Conservation (phyloP, 2,329 filamentous ascomycete genomes). For the Penicillium vulpinum region DNA sequence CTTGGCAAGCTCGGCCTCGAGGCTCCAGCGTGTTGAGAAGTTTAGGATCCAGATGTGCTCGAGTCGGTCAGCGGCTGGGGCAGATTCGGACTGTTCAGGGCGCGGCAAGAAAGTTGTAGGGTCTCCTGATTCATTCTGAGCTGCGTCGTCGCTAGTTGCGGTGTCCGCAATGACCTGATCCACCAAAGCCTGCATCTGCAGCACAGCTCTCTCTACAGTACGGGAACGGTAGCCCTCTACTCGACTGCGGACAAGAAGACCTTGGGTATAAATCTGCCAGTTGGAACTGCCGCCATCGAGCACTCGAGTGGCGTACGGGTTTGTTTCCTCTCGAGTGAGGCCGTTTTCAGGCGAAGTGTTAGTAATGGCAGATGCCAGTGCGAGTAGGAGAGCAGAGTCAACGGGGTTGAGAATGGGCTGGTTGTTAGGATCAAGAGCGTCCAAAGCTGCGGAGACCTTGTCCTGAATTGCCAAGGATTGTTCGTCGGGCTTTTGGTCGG, state of each 20-base stretch:
- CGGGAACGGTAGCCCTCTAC: conserved; percentile 86
- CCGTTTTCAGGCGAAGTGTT: conserved; percentile 84
- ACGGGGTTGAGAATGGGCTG: conserved; percentile 80
- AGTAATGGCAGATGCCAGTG: conserved; percentile 78
- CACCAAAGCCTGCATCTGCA: conserved; percentile 92
- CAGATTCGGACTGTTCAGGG: conserved; percentile 73
- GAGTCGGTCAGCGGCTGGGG: conserved; percentile 69
- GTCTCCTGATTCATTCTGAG: conserved; percentile 42
- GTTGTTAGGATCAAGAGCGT: conserved; percentile 68
- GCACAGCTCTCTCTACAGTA: conserved; percentile 82
- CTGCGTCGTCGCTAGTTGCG: conserved; percentile 44
- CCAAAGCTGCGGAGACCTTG: conserved; percentile 62
- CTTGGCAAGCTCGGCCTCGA: conserved; percentile 88
- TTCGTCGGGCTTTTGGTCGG: conserved; percentile 53
- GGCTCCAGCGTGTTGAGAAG: conserved; percentile 85
- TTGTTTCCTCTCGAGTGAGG: conserved; percentile 86
- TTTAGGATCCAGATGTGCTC: conserved; percentile 80
- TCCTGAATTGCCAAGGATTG: conserved; percentile 42
- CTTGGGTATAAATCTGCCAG: conserved; percentile 97
- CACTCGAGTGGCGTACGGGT: conserved; percentile 87
- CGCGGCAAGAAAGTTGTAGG: conserved; percentile 80
- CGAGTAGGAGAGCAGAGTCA: conserved; percentile 85
- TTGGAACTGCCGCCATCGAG: conserved; percentile 87
- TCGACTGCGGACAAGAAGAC: conserved; percentile 80
- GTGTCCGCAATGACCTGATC: conserved; percentile 94